Conservation (phyloP, 2,329 filamentous ascomycete genomes). For the Clarireedia homoeocarpa region DNA sequence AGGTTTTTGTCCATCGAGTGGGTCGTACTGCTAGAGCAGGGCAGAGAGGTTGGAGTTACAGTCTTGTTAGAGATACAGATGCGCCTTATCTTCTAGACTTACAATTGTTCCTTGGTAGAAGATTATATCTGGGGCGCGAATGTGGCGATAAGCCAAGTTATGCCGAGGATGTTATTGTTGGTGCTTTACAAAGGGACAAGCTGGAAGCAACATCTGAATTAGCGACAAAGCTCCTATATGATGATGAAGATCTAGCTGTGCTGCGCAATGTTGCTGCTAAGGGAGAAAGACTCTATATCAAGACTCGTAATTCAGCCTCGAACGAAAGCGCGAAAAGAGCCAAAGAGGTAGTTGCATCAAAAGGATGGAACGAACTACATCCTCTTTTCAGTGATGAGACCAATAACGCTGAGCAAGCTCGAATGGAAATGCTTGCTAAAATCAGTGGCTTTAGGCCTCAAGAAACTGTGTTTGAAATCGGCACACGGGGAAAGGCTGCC, state of each 20-base stretch:
- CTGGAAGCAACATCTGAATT: constrained; percentile 75
- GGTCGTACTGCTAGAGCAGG: constrained; percentile 93
- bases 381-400: constrained; percentile 69
- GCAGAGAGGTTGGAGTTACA: constrained; percentile 90
- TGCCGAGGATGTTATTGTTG: constrained; percentile 76
- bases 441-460: constrained; percentile 83
- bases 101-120: constrained; percentile 87
- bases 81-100: constrained; percentile 88
- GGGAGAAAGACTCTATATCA: constrained; percentile 87
- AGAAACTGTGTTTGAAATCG: constrained; percentile 96
- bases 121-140: constrained; percentile 66
- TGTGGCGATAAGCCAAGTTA: constrained; percentile 56
- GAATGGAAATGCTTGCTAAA: constrained; percentile 78
- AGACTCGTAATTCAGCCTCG: constrained; percentile 84
- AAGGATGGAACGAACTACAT: constrained; percentile 68
- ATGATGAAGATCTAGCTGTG: constrained; percentile 63
- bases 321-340: constrained; percentile 82
- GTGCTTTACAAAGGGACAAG: constrained; percentile 62
- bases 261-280: constrained; percentile 71
- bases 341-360: constrained; percentile 64
- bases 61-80: constrained; percentile 79
- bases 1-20: constrained; percentile 93
- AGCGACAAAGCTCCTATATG: constrained; percentile 68
- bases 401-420: constrained; percentile 58
- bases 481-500: constrained; percentile 58